A percentile compares a stretch with the other conserved stretches of the same genome.
Evolutionary conservation across 179 eudicot genomes (phyloP).

Genomic region (Dionaea muscipula): DNA sequence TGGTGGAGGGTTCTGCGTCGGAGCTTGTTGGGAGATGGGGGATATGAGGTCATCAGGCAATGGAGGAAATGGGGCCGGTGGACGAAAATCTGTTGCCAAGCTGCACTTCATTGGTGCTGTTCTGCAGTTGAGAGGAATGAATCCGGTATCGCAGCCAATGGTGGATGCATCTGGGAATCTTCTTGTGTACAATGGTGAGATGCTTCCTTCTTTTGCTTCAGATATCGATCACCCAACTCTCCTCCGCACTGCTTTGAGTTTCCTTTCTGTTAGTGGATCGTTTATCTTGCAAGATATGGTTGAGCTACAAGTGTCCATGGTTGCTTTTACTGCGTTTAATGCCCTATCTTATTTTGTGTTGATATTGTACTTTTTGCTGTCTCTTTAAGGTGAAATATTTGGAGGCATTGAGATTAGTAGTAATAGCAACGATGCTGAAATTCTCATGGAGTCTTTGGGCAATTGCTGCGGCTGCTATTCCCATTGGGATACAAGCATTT

Average conservation of each 20-base stretch:
- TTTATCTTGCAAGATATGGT: too few species aligned
- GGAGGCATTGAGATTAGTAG: constrained; percentile 52
- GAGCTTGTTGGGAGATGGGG: background rate
- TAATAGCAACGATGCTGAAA: constrained; percentile 62
- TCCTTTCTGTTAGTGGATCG: too few species aligned
- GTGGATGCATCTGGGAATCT: constrained; percentile 57
- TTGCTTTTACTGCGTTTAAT: too few species aligned
- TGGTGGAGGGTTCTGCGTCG: constrained; percentile 6
- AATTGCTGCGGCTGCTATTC: constrained; percentile 45
- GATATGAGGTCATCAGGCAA: constrained; percentile 7
- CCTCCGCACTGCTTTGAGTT: too few species aligned
- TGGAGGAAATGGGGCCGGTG: constrained; percentile 19
- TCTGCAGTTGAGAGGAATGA: constrained; percentile 71
- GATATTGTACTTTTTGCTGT: background rate
- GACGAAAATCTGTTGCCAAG: constrained; percentile 21
- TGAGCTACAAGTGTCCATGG: too few species aligned
- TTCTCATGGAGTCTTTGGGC: constrained; percentile 50
- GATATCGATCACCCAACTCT: background rate
- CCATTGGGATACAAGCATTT: constrained; percentile 21
- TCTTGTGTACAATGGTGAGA: constrained; percentile 74
- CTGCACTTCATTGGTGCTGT: constrained; percentile 65
- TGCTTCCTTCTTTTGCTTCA: background rate
- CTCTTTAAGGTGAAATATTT: constrained; percentile 69
- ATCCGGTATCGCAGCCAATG: constrained; percentile 59
- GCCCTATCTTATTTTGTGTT: background rate